Conservation (phyloP, 2,329 filamentous ascomycete genomes). For the Fusarium pseudoanthophilum region DNA sequence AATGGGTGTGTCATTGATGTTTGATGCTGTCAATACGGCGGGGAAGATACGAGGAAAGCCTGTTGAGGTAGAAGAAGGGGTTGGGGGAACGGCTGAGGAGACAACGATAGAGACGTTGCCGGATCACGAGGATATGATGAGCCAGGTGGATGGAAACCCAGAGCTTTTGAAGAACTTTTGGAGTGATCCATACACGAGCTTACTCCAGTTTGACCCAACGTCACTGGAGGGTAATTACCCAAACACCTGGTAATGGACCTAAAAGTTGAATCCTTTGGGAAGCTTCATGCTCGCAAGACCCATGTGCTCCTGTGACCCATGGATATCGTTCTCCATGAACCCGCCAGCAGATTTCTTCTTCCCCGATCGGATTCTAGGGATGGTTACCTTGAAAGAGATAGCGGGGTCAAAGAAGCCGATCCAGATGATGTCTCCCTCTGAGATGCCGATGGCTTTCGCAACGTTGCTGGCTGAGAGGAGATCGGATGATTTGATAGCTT, state of each 20-base stretch:
- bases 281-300: slow-evolving; percentile 28
- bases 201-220: slow-evolving; percentile 15
- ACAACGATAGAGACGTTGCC: background rate
- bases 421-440: slow-evolving; percentile 49
- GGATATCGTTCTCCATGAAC: slow-evolving; percentile 40
- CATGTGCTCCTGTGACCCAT: slow-evolving; percentile 38
- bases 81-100: background rate
- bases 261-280: background rate
- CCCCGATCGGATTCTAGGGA: slow-evolving; percentile 22
- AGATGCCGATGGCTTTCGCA: slow-evolving; percentile 40
- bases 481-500: slow-evolving; percentile 12
- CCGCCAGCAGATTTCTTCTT: slow-evolving; percentile 32
- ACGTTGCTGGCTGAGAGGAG: slow-evolving; percentile 25
- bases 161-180: slow-evolving; percentile 27
- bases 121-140: background rate
- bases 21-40: slow-evolving; percentile 20
- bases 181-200: slow-evolving; percentile 27
- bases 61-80: slow-evolving; percentile 2
- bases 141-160: background rate
- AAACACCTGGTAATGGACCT: background rate
- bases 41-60: slow-evolving; percentile 24
- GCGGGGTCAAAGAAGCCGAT: slow-evolving; percentile 58
- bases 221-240: slow-evolving; percentile 1
- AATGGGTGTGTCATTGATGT: slow-evolving; percentile 28
- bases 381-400: slow-evolving; percentile 55